Base-by-base conservation (phyloP, 768 basidiomycete species). In the Cyclocybe aegerita region DNA sequence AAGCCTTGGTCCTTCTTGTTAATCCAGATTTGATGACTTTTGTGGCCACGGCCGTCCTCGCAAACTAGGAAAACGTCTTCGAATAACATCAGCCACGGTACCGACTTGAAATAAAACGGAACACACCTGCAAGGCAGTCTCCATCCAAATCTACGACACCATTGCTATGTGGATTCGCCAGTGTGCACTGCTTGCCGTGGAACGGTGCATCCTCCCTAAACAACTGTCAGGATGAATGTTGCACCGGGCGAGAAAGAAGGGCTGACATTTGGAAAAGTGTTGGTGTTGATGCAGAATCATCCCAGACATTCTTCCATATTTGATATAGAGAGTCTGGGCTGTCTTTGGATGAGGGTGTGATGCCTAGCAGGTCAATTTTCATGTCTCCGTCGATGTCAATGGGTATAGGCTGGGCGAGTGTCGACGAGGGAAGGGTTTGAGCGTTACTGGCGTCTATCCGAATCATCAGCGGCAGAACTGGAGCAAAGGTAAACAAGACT, bases 141-240 rank as follows among this genome's bases (percentile, higher is more conserved):
- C 97, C 97, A 54, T 98, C 83, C 35, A 99, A 71, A 61, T 99
- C 97, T 4, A 98, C 80, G 12, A 94, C 88, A 0, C 94, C 95
- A 67, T 95, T 97, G 63, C 90, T 93, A 63, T 98, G 97, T 4
- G 96, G 95, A 55, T 86, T 85, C 9, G 90, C 80, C n/a, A 93
- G 65, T 8, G 70, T 77, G 68, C 97, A 99, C 38, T 84, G 82
- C 29, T 74, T 57, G 10, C 81, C 85, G 15, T 75, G 66, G 57
- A 93, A 81, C 11, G 77, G 76, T 1, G 88, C 80, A 39, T 83
- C 74, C 30, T 69, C 65, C 7, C 88, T 91, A 43, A 36, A 31
- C 10, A n/a, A 34, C 29, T 29, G 38, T 40, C 8, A 57, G 41
- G 9, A 36, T 9, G 4, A 29, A 43, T 16, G 17, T 16, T 10